These are phyloP conservation scores for Sporothrix brunneoviolacea DNA, from an alignment of 2,329 filamentous ascomycete species.

Conservation along the genomic window DNA sequence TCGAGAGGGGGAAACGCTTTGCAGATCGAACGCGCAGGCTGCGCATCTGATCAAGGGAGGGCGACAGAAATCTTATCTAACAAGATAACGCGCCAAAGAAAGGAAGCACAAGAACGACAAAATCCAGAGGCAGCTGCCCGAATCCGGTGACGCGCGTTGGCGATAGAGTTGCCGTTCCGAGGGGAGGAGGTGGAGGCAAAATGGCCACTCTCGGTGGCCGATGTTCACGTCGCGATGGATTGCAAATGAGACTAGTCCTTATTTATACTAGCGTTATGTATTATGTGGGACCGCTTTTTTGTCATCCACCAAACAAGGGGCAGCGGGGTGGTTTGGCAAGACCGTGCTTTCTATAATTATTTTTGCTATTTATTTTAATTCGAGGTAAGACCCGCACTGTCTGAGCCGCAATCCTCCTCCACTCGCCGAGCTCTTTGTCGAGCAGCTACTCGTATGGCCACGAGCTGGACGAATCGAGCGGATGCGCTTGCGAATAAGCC, in stretches of 20 bases:
- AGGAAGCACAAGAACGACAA: not conserved
- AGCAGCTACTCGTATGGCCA: too few relatives aligned
- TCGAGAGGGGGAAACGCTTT: not conserved
- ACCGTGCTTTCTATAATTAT: not conserved
- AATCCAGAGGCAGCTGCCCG: not conserved
- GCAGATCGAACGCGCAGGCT: not conserved
- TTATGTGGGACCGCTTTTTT: slow-evolving; percentile 13
- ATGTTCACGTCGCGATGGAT: slow-evolving; percentile 20
- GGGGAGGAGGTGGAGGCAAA: slow-evolving; percentile 9
- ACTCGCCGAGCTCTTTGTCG: too few relatives aligned
- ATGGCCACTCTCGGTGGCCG: slow-evolving; percentile 10
- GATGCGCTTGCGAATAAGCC: too few relatives aligned
- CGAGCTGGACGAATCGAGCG: too few relatives aligned
- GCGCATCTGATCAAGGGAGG: slow-evolving; percentile 3
- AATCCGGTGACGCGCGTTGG: slow-evolving; percentile 7
- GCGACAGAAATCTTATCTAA: too few relatives aligned
- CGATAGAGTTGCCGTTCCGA: not conserved
- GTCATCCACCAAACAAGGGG: slow-evolving; percentile 17
- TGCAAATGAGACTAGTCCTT: slow-evolving; percentile 4
- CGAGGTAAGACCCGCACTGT: too few relatives aligned
- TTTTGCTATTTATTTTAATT: not conserved
- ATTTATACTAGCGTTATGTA: slow-evolving; percentile 2
- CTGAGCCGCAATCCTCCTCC: too few relatives aligned
- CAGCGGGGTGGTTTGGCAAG: not conserved
- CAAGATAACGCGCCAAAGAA: too few relatives aligned